Base-by-base conservation (phyloP, 306 rosid genomes). In the Prunus campanulata region DNA sequence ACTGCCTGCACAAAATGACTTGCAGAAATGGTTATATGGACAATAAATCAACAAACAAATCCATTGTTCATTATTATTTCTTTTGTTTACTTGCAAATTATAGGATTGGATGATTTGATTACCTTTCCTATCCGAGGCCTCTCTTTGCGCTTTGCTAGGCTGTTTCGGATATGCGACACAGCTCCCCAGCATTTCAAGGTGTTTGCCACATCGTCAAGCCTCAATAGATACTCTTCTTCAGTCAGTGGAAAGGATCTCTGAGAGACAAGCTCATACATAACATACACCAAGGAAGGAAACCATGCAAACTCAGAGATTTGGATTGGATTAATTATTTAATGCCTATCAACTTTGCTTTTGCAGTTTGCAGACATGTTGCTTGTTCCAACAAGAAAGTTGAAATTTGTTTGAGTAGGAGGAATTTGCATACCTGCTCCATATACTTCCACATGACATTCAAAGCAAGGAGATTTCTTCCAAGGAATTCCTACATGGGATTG, bases 361-460 rank as follows among this genome's bases (percentile, higher is more conserved):
- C 12, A 24, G 30, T n/a, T 54, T 15, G 15, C 2, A 14, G 35
- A 30, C 18, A 47, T 47, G 64, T 20, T 27, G 24, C 74, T 29
- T 11, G 22, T 11, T 49, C 42, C 55, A 66, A n/a, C 46, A 16
- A 68, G 50, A 71, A 75, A 66, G 29, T 12, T 20, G 1, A 56
- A 32, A 57, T 44, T 30, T 59, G 73, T 39, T 46, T 49, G 78
- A 57, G 56, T 46, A 77, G 11, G 76, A 46, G 14, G 78, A 46
- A 19, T 79, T 60, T 50, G 57, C 61, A 46, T 83, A 95, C 98
- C 98, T 95, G 98, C 84, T 95, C 98, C 90, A 79, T 84, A 87
- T 89, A 95, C 83, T 95, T 95, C 98, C 98, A 95, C 98, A 95
- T 95, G 88, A 95, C 97, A 82, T 95, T 95, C 89, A 95, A 68